These are phyloP conservation scores for Acacia pycnantha DNA, from an alignment of 331 rosid species.

Conservation along the genomic window DNA sequence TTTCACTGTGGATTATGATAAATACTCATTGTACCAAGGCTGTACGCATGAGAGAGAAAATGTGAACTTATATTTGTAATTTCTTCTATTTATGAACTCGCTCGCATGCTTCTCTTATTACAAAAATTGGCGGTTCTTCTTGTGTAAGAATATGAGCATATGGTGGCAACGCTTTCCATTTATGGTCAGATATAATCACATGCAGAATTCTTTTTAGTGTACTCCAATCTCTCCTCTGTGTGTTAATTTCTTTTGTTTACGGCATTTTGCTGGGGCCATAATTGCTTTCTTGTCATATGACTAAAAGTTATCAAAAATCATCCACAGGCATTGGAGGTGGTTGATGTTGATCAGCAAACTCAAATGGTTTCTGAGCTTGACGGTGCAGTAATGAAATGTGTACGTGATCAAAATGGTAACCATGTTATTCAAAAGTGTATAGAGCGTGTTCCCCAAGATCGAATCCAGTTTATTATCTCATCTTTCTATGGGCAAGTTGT, in stretches of 20 bases:
- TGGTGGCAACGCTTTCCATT: neutral
- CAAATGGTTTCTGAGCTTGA: constrained; percentile 90
- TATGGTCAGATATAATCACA: neutral
- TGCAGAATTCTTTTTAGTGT: neutral
- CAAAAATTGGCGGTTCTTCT: neutral
- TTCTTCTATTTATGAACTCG: neutral
- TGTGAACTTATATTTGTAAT: neutral
- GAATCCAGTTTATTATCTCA: constrained; percentile 81
- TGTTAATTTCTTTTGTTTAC: constrained; percentile 10
- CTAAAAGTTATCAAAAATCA: constrained; percentile 18
- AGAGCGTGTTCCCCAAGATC: constrained; percentile 89
- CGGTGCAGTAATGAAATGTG: constrained; percentile 88
- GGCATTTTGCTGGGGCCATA: neutral
- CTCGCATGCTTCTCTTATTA: neutral
- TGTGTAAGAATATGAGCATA: neutral
- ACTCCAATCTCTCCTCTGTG: neutral
- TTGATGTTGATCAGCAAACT: constrained; percentile 72
- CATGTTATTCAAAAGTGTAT: constrained; percentile 95
- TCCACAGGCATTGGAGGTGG: constrained; percentile 91
- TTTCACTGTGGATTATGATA: constrained; percentile 3
- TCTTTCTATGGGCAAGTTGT: constrained; percentile 94
- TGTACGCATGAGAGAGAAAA: neutral
- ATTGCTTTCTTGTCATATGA: constrained; percentile 6
- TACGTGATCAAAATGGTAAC: constrained; percentile 95
- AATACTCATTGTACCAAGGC: neutral